Base-by-base conservation (phyloP, 2,329 filamentous ascomycete species). In the Xylaria sp. region DNA sequence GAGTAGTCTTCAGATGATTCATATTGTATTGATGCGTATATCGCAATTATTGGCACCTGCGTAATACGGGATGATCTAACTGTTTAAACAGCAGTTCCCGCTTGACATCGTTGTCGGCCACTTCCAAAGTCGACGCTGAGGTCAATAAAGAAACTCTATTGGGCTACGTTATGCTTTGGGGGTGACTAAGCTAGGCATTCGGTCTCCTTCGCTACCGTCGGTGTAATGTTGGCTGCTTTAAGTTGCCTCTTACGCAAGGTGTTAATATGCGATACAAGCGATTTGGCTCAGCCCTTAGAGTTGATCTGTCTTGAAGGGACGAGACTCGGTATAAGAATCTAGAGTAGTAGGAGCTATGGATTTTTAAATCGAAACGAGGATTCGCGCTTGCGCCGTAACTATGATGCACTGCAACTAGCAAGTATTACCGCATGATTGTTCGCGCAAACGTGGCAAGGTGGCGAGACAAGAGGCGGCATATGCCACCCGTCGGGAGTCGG, bases 61-160 rank as follows among this genome's bases (percentile, higher is more conserved):
- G 41, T 7, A 20, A 9, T 43, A 8, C 23, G 45, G 23, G 28
- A 48, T 48, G 23, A 15, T 8, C 45, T 4, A 28, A 28, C 45
- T 15, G 45, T 46, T 12, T 10, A 28, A 25, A 10, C 23, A 46
- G 12, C 8, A 9, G 41, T 10, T 20, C 5, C 39, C 18, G 20
- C 5, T 43, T 43, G 18, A n/a, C 41, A 7, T 45, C 12, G n/a
- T 45, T 45, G 30, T 50, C 46, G 48, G 15, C 20, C 8, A 15
- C 58, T 63, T 36, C 18, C 50, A 8, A 68, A 55, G 23, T 66
- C 52, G 2, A 65, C 46, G 13, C 48, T 25, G 20, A 41, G 48
- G 30, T 53, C 58, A 2, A 63, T 30, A 4, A 25, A 28, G 30
- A 48, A 50, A 15, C 13, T n/a, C 15, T 50, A 25, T 30, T 30